Percentiles rank a stretch among this genome's conserved stretches.
Evolutionary conservation across 108 stramenopile species (phyloP).

Genomic region (Aurantiochytrium sp.): DNA sequence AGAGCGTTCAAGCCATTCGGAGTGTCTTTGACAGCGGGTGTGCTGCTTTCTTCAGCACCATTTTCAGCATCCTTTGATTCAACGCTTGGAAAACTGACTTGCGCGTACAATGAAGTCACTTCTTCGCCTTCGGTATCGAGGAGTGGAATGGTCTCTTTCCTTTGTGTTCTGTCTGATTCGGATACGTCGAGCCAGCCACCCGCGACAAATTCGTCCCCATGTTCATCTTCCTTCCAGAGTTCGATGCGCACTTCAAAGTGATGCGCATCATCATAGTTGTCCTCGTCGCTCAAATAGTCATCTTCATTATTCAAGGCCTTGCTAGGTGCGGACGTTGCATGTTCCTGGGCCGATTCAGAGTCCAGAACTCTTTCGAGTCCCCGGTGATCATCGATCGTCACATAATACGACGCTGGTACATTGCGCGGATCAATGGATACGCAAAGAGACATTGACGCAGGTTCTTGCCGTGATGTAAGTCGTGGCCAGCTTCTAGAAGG

Average conservation of each 20-base stretch:
- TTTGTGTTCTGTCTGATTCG: background rate
- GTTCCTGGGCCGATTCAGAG: background rate
- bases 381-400: no score
- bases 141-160: background rate
- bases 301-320: no score
- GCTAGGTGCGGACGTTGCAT: background rate
- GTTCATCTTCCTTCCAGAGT: background rate
- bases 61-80: no score
- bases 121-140: background rate
- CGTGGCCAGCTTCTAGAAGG: no score
- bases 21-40: background rate
- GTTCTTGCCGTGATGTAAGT: no score
- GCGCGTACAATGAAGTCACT: background rate
- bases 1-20: background rate
- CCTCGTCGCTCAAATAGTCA: no score
- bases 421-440: no score
- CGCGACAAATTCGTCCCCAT: background rate
- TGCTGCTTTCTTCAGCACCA: no score
- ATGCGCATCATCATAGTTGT: no score
- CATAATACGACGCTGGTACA: no score
- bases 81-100: background rate
- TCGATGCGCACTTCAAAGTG: background rate
- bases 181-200: background rate
- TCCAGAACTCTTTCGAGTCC: no score
- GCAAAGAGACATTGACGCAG: no score